Evolutionary conservation across 495 filamentous ascomycete genomes (phyloP).

Genomic region (Neurospora intermedia): DNA sequence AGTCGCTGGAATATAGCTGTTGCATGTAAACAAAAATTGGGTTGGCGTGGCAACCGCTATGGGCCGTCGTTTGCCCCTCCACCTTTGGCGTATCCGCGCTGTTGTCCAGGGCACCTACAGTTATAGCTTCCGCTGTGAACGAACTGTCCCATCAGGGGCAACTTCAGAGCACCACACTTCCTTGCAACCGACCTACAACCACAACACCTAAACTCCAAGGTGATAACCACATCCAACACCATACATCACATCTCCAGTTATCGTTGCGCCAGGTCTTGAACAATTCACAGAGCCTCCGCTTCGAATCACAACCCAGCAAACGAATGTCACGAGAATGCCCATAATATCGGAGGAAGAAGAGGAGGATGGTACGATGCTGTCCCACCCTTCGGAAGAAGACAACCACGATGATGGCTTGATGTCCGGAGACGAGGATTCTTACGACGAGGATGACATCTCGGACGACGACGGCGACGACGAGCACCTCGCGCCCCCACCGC

Average conservation of each 20-base stretch:
- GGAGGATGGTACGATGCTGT: conserved; percentile 23
- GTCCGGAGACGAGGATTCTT: not conserved
- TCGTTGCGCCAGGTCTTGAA: not conserved
- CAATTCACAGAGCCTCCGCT: not conserved
- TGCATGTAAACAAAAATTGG: not conserved
- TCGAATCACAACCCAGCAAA: not conserved
- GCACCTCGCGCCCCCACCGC: conserved; percentile 22
- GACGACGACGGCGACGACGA: conserved; percentile 13
- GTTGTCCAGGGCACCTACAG: not conserved
- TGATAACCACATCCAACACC: not conserved
- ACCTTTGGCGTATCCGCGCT: not conserved
- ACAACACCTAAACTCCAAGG: not conserved
- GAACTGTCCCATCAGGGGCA: not conserved
- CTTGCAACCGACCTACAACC: not conserved
- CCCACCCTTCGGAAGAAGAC: conserved; percentile 3
- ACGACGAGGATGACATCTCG: conserved; percentile 8
- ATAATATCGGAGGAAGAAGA: conserved; percentile 39
- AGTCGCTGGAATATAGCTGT: not conserved
- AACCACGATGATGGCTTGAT: conserved; percentile 3
- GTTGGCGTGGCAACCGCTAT: not conserved
- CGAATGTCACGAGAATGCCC: conserved; percentile 28
- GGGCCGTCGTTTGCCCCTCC: not conserved
- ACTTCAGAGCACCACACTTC: not conserved
- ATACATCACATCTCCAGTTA: not conserved
- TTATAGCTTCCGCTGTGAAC: not conserved